A percentile compares a stretch with the other conserved stretches of the same genome.
Conservation (phyloP, 345 rosid species). For the Fremontodendron californicum region DNA sequence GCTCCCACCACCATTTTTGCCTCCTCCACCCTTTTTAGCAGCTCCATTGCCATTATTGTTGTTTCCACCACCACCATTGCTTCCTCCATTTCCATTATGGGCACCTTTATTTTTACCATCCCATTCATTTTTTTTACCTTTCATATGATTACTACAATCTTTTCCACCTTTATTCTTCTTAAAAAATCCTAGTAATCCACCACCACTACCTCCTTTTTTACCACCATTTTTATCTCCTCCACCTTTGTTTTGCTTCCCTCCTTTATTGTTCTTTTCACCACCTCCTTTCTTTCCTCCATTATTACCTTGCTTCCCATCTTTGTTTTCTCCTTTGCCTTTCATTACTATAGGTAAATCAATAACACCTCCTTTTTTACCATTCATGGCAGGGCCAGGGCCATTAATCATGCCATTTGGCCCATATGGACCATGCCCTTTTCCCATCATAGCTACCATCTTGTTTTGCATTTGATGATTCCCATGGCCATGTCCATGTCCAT, state of each 20-base stretch:
- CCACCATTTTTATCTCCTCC: slow-evolving; percentile 38
- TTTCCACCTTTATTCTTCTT: slow-evolving; percentile 48
- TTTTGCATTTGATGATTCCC: slow-evolving; percentile 41
- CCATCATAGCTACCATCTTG: slow-evolving; percentile 39
- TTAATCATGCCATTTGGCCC: slow-evolving; percentile 43
- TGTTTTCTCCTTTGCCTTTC: slow-evolving; percentile 44
- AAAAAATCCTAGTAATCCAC: slow-evolving; percentile 37
- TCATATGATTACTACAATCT: slow-evolving; percentile 24
- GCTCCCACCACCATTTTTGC: slow-evolving; percentile 43
- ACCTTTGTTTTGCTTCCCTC: slow-evolving; percentile 37
- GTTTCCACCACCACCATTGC: slow-evolving; percentile 35
- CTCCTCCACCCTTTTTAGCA: slow-evolving; percentile 49
- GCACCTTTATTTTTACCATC: slow-evolving; percentile 21
- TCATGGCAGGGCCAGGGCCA: slow-evolving; percentile 30
- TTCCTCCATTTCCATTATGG: slow-evolving; percentile 31
- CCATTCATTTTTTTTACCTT: slow-evolving; percentile 26
- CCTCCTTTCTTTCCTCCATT: slow-evolving; percentile 52
- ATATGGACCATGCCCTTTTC: slow-evolving; percentile 33
- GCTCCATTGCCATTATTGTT: slow-evolving; percentile 44
- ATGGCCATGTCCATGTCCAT: slow-evolving; percentile 37
- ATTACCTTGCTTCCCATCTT: slow-evolving; percentile 37
- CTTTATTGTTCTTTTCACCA: slow-evolving; percentile 30
- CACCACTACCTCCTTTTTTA: slow-evolving; percentile 35
- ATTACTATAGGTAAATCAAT: slow-evolving; percentile 56
- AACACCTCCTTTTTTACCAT: slow-evolving; percentile 27